phyloP scores from a whole-genome alignment of 1,284 basidiomycete species.

The Pseudomicrostroma phylloplanum region DNA sequence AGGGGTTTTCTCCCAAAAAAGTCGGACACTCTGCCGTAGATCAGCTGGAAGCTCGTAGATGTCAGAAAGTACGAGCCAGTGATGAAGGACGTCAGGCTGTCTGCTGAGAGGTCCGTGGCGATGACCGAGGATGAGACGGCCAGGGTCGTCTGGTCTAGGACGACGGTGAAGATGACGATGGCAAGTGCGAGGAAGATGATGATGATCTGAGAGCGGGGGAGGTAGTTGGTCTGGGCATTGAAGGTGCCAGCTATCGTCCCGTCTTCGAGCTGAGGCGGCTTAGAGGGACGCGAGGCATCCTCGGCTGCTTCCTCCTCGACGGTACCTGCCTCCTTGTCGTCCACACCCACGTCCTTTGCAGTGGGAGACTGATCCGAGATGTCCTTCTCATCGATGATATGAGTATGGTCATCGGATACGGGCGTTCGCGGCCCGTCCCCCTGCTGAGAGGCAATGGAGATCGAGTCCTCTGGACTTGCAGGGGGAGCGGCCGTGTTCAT shows the following conservation, averaged over 20 bases:
- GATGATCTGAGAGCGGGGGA: slow-evolving; percentile 3
- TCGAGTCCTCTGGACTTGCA: too few relatives aligned
- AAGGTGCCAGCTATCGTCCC: neutral
- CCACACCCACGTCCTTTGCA: too few relatives aligned
- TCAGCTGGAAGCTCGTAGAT: slow-evolving; percentile 5
- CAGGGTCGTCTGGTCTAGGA: slow-evolving; percentile 10
- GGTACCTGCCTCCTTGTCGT: too few relatives aligned
- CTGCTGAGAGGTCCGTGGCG: slow-evolving; percentile 1
- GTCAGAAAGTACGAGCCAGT: slow-evolving; percentile 7
- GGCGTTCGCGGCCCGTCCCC: too few relatives aligned
- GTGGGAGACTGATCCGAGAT: too few relatives aligned
- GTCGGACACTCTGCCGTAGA: slow-evolving; percentile 17
- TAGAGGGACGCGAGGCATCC: too few relatives aligned
- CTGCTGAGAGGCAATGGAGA: too few relatives aligned
- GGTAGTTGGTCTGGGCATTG: slow-evolving; percentile 10
- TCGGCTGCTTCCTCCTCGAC: too few relatives aligned
- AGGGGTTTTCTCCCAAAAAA: slow-evolving; percentile 14
- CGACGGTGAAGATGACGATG: slow-evolving; percentile 2
- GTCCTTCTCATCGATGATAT: too few relatives aligned
- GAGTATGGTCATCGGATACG: too few relatives aligned
- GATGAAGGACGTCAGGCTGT: neutral
- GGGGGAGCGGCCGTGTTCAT: too few relatives aligned
- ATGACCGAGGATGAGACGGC: slow-evolving; percentile 3
- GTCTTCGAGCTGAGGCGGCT: too few relatives aligned
- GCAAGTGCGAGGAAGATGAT: slow-evolving; percentile 6